Conservation (phyloP, 2,329 filamentous ascomycete species). For the Emergomyces pasteurianus region DNA sequence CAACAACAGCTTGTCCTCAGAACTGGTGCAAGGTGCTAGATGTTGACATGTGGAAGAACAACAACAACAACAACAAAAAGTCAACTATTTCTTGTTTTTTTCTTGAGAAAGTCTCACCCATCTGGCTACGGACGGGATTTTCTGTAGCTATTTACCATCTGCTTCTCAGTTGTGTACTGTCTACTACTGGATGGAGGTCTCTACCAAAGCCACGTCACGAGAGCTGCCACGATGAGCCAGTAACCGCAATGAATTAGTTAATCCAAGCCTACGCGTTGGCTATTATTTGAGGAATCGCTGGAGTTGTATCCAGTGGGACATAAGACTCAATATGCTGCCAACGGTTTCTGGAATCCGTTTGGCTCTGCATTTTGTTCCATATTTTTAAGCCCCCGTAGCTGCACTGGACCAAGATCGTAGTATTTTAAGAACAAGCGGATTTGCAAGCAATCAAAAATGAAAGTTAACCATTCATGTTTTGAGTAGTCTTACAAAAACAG, state of each 20-base stretch:
- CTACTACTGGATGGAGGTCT: conserved; percentile 1
- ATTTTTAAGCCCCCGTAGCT: not conserved
- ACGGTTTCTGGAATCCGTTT: not conserved
- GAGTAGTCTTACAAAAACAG: not conserved
- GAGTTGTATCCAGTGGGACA: not conserved
- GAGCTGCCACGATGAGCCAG: not conserved
- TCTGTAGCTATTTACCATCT: not conserved
- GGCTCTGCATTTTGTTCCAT: not conserved
- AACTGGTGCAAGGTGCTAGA: no score
- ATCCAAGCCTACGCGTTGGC: not conserved
- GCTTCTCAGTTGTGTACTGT: not conserved
- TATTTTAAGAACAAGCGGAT: not conserved
- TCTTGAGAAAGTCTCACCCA: not conserved
- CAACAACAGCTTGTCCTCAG: not conserved
- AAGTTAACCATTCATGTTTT: not conserved
- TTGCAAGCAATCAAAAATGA: not conserved
- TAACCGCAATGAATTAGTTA: not conserved
- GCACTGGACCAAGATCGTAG: not conserved
- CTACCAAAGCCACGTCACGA: not conserved
- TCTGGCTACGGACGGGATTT: not conserved
- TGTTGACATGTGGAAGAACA: not conserved
- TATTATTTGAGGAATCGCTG: not conserved
- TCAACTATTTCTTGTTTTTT: not conserved
- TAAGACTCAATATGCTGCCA: not conserved
- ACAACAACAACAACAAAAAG: not conserved